Percentiles rank a stretch among this genome's conserved stretches.
Evolutionary conservation across 2,329 filamentous ascomycete genomes (phyloP).

Genomic region (Mariannaea elegans): DNA sequence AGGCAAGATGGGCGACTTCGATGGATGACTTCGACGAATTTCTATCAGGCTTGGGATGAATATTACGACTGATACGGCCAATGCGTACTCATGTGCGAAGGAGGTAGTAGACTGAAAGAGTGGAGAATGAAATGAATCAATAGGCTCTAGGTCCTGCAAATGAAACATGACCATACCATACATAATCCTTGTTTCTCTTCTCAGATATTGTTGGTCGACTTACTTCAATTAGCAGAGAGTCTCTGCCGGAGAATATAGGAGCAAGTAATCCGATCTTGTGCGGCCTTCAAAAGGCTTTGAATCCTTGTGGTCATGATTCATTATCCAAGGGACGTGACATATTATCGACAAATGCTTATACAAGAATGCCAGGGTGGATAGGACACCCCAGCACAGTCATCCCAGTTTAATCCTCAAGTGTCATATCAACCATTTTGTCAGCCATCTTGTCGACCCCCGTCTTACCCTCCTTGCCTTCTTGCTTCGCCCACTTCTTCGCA

Average conservation of each 20-base stretch:
- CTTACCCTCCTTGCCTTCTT: conserved; percentile 36
- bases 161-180: too few relatives aligned
- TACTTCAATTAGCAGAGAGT: too few relatives aligned
- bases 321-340: too few relatives aligned
- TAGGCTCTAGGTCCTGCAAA: not conserved
- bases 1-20: too few relatives aligned
- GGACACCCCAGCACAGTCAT: too few relatives aligned
- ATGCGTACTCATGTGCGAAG: not conserved
- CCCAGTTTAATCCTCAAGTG: conserved; percentile 29
- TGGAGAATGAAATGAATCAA: not conserved
- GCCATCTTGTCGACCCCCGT: conserved; percentile 32
- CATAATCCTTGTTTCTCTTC: too few relatives aligned
- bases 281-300: too few relatives aligned
- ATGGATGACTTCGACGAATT: not conserved
- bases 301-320: not conserved
- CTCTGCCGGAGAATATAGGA: too few relatives aligned
- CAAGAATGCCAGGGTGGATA: too few relatives aligned
- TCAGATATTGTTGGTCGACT: too few relatives aligned
- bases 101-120: not conserved
- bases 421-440: conserved; percentile 39
- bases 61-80: conserved; percentile 13
- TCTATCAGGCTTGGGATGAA: conserved; percentile 3
- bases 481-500: conserved; percentile 68
- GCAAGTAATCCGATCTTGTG: too few relatives aligned
- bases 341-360: too few relatives aligned